phyloP scores from a whole-genome alignment of 306 rosid species.

The Sechiopsis laciniata region DNA sequence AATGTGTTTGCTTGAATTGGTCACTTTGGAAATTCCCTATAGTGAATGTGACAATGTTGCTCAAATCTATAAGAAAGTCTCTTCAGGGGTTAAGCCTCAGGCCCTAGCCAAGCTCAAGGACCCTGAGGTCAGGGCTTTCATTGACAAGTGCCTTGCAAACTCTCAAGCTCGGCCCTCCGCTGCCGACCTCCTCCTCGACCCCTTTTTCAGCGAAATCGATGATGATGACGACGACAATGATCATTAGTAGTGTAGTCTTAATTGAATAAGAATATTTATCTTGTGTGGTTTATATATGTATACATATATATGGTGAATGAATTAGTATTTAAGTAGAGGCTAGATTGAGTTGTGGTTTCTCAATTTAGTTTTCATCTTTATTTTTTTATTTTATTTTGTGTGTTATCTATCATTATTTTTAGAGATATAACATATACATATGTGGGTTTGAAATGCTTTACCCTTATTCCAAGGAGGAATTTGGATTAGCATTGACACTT shows the following conservation, averaged over 20 bases:
- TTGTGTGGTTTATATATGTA: not conserved
- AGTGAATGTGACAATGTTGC: slow-evolving; percentile 84
- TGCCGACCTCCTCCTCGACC: slow-evolving; percentile 57
- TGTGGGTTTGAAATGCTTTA: slow-evolving; percentile 15
- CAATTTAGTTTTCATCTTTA: not conserved
- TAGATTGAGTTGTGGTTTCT: not conserved
- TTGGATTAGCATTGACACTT: not conserved
- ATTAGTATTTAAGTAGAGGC: not conserved
- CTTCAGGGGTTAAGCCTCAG: slow-evolving; percentile 63
- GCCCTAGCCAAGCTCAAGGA: slow-evolving; percentile 58
- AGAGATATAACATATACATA: not conserved
- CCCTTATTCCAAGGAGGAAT: not conserved
- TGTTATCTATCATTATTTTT: slow-evolving; percentile 13
- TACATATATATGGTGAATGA: not conserved
- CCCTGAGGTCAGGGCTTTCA: slow-evolving; percentile 48
- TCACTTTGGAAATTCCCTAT: slow-evolving; percentile 78
- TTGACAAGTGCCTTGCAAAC: slow-evolving; percentile 75
- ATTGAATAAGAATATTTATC: not conserved
- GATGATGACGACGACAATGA: slow-evolving; percentile 7
- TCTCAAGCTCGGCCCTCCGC: slow-evolving; percentile 74
- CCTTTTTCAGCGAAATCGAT: slow-evolving; percentile 58
- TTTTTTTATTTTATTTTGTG: not conserved
- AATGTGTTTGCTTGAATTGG: slow-evolving; percentile 82
- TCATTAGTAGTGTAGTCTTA: not conserved
- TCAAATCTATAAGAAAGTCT: slow-evolving; percentile 68